Conservation (phyloP, 1,284 basidiomycete species). For the Moesziomyces sp. region DNA sequence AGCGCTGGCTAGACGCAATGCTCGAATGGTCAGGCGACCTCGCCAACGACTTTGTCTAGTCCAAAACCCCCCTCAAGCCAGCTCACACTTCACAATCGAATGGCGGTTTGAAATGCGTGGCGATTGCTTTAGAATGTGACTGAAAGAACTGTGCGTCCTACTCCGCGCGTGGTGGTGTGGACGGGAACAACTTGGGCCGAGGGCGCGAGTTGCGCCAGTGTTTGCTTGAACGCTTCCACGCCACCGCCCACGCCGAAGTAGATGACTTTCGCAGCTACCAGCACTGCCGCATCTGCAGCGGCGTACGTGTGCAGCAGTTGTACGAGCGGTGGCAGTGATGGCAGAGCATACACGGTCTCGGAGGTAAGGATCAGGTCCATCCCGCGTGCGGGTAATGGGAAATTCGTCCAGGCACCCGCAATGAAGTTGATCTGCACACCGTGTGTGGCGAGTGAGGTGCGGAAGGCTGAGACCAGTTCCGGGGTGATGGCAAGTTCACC, state of each 20-base stretch:
- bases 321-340: slow-evolving; percentile 78
- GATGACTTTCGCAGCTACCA: slow-evolving; percentile 87
- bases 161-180: slow-evolving; percentile 42
- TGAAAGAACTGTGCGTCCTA: slow-evolving; percentile 51
- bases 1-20: slow-evolving; percentile 47
- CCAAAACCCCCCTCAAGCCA: no score
- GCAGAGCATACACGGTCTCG: slow-evolving; percentile 88
- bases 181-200: slow-evolving; percentile 12
- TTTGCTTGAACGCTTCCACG: slow-evolving; percentile 77
- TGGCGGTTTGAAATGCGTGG: neutral
- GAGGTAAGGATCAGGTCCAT: slow-evolving; percentile 81
- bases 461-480: slow-evolving; percentile 77
- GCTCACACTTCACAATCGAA: neutral
- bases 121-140: slow-evolving; percentile 25
- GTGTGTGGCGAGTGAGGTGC: slow-evolving; percentile 72
- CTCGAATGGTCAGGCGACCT: slow-evolving; percentile 47
- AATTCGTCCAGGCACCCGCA: slow-evolving; percentile 79
- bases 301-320: slow-evolving; percentile 67
- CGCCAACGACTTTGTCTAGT: slow-evolving; percentile 42
- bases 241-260: slow-evolving; percentile 98
- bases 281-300: slow-evolving; percentile 69
- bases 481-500: slow-evolving; percentile 56
- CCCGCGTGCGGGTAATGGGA: slow-evolving; percentile 14
- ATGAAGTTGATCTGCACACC: slow-evolving; percentile 79
- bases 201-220: slow-evolving; percentile 68